Evolutionary conservation across 2,329 filamentous ascomycete genomes (phyloP), one percentile per base, ranked within the genome.

Genomic region (Aspergillus vadensis): DNA sequence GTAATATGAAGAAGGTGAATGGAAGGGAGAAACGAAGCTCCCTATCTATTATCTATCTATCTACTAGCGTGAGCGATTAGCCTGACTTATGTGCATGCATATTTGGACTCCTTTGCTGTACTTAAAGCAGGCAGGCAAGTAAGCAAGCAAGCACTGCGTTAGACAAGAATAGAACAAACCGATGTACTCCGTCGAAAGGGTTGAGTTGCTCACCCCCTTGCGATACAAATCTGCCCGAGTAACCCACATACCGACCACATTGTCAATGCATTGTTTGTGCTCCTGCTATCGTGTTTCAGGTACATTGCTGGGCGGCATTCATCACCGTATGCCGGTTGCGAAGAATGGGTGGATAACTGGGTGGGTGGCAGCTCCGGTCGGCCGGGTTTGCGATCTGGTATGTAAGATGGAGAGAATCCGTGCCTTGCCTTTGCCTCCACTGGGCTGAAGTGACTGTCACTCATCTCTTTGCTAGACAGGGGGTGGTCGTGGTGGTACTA

Each of bases 241-340:
- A 50, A 38, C 32, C 47, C 48, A 52, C 56, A 55, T 54, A 52
- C 50, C 49, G 38, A 58, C 56, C 32, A 38, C 38, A 55, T 54
- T 27, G 52, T 21, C 48, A 47, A 44, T 58, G 49, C 36, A 47
- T 51, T 56, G 52, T 51, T 52, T 50, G 32, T 48, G 23, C 57
- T 48, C 49, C 57, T 43, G 50, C 39, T 52, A 43, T 59, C 51
- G 51, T 59, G 57, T 55, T 55, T 59, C 39, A 59, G 43, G 43
- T 59, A 59, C 57, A 59, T 59, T 59, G 57, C 51, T 55, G 19
- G 51, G 51, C 57, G 52, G 51, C 50, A 47, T 27, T 50, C 36
- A 43, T 50, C 44, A 51, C 44, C 30, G 43, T 25, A 32, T 49
- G 9, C 32, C 12, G 32, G 32, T 36, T 36, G 32, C 41, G 30